Evolutionary conservation across 768 basidiomycete genomes (phyloP).

Genomic region (Leucogyrophana mollusca): DNA sequence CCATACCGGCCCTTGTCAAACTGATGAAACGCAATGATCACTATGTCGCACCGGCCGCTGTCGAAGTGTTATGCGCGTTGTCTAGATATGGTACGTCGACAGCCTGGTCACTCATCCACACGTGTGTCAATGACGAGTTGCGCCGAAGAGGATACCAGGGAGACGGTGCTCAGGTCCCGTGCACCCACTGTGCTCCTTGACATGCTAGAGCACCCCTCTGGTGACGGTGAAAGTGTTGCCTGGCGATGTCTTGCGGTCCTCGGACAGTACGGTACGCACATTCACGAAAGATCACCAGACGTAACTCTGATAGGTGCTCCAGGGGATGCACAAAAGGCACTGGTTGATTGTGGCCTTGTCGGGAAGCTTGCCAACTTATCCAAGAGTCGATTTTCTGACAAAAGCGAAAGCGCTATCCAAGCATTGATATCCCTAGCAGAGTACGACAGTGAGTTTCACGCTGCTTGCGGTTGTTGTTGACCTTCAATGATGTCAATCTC

Average conservation of each 20-base stretch:
- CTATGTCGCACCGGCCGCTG: slow-evolving; percentile 27
- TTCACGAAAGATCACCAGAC: background rate
- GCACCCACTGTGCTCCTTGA: slow-evolving; percentile 16
- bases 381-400: slow-evolving; percentile 5
- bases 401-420: slow-evolving; percentile 15
- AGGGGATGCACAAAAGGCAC: slow-evolving; percentile 11
- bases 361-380: slow-evolving; percentile 14
- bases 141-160: slow-evolving; percentile 17
- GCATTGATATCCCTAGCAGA: slow-evolving; percentile 16
- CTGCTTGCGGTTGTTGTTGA: background rate
- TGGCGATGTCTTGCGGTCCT: background rate
- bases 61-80: slow-evolving; percentile 20
- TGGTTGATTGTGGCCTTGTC: slow-evolving; percentile 9
- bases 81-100: slow-evolving; percentile 15
- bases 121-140: slow-evolving; percentile 1
- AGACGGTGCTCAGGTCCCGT: slow-evolving; percentile 13
- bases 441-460: slow-evolving; percentile 3
- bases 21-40: slow-evolving; percentile 22
- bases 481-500: background rate
- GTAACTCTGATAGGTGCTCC: background rate
- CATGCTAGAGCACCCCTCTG: slow-evolving; percentile 8
- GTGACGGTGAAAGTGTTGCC: background rate
- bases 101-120: background rate
- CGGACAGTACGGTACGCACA: background rate
- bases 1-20: slow-evolving; percentile 15